These are phyloP conservation scores for Bassia scoparia DNA, from an alignment of 148 eudicot genomes.

Conservation along the genomic window DNA sequence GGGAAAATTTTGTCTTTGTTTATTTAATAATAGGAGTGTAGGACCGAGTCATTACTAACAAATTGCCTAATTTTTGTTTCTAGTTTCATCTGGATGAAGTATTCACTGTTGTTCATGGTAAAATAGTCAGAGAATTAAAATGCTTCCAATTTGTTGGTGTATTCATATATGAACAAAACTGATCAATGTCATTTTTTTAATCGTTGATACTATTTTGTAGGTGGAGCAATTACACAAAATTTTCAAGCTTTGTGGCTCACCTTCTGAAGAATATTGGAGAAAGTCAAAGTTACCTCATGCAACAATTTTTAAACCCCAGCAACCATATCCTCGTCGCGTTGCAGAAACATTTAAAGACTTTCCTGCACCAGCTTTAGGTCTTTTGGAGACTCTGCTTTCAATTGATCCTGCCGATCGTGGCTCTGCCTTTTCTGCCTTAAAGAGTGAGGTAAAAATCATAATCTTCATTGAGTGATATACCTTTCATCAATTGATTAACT, in stretches of 20 bases:
- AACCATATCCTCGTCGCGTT: conserved; percentile 71
- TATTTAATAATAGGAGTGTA: no score
- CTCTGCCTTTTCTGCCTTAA: conserved; percentile 74
- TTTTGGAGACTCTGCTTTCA: conserved; percentile 77
- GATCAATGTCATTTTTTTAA: conserved; percentile 8
- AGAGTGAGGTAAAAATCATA: conserved; percentile 56
- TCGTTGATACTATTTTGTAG: conserved; percentile 34
- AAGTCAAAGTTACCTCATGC: conserved; percentile 90
- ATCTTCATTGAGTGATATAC: background rate
- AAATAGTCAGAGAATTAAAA: background rate
- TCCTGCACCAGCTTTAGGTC: conserved; percentile 71
- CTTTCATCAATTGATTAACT: background rate
- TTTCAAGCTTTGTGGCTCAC: conserved; percentile 97
- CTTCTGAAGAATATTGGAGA: conserved; percentile 97
- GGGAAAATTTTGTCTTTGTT: no score
- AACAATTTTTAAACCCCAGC: conserved; percentile 88
- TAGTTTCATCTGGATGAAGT: background rate
- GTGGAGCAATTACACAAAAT: conserved; percentile 96
- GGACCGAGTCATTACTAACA: background rate
- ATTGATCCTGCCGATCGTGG: conserved; percentile 91
- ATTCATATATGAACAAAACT: conserved; percentile 9
- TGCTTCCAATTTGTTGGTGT: background rate
- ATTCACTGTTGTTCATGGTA: background rate
- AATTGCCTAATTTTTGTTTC: background rate
- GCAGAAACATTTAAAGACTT: conserved; percentile 78